These are phyloP conservation scores for Fusarium temperatum DNA, from an alignment of 2,329 filamentous ascomycete species.

Conservation along the genomic window DNA sequence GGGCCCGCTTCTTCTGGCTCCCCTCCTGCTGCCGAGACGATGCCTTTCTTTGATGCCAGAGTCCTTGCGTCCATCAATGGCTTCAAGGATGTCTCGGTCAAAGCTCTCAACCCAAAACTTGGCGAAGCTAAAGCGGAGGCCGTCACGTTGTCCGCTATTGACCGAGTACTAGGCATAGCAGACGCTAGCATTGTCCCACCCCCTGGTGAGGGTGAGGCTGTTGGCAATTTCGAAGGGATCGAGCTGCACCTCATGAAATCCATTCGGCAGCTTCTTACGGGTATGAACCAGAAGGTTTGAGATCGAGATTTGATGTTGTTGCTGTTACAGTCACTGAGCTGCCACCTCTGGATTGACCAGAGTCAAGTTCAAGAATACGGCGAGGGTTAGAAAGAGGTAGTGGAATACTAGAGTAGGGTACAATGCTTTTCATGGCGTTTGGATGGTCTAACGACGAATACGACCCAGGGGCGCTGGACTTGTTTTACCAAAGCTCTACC, in stretches of 20 bases:
- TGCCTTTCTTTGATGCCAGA: constrained; percentile 50
- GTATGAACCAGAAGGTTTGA: constrained; percentile 52
- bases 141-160: constrained; percentile 60
- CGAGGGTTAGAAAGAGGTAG: constrained; percentile 6
- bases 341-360: neutral
- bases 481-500: constrained; percentile 19
- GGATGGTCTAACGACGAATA: constrained; percentile 40
- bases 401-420: constrained; percentile 17
- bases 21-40: constrained; percentile 32
- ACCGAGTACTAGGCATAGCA: constrained; percentile 59
- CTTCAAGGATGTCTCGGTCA: constrained; percentile 58
- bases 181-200: constrained; percentile 53
- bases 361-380: neutral
- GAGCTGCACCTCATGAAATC: constrained; percentile 55
- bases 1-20: constrained; percentile 41
- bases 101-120: constrained; percentile 52
- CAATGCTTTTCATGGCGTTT: constrained; percentile 38
- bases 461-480: constrained; percentile 36
- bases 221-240: constrained; percentile 50
- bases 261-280: constrained; percentile 50
- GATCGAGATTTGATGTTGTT: neutral
- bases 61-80: constrained; percentile 54
- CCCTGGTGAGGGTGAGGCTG: constrained; percentile 45
- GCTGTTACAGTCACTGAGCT: neutral
- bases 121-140: constrained; percentile 56